These are phyloP conservation scores for Apodospora peruviana DNA, from an alignment of 495 filamentous ascomycete genomes.

Conservation along the genomic window DNA sequence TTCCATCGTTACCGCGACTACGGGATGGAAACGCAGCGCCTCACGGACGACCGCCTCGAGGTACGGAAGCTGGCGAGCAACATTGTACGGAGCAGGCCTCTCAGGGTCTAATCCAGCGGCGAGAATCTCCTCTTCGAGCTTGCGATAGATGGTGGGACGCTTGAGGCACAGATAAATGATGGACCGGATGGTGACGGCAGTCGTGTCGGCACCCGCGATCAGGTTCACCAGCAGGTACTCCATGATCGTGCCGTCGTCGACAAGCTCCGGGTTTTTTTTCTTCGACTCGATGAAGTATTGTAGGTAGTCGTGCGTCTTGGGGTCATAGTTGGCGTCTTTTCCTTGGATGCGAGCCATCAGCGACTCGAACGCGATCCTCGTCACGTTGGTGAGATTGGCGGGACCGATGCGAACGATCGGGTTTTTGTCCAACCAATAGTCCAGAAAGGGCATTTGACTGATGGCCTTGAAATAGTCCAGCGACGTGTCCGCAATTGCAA, in stretches of 20 bases:
- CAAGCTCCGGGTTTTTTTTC: conserved; percentile 13
- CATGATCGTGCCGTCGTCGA: conserved; percentile 15
- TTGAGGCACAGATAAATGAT: conserved; percentile 27
- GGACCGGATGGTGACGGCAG: conserved; percentile 28
- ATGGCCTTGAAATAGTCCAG: conserved; percentile 37
- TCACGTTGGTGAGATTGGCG: conserved; percentile 13
- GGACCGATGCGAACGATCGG: conserved; percentile 31
- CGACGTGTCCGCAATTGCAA: conserved; percentile 34
- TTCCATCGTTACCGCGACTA: conserved; percentile 47
- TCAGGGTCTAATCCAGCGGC: conserved; percentile 1
- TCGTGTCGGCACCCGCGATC: conserved; percentile 38
- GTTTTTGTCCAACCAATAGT: conserved; percentile 44
- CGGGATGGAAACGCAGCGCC: conserved; percentile 53
- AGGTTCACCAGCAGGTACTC: conserved; percentile 30
- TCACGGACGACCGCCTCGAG: conserved; percentile 63
- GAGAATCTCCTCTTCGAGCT: conserved; percentile 19
- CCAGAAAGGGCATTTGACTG: conserved; percentile 43
- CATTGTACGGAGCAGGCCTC: conserved; percentile 11
- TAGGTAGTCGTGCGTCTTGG: conserved; percentile 19
- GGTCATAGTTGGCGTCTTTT: conserved; percentile 10
- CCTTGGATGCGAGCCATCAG: conserved; percentile 11
- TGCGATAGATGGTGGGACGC: conserved; percentile 19
- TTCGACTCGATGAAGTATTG: conserved; percentile 24
- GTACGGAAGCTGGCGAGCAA: conserved; percentile 41
- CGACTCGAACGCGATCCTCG: conserved; percentile 7